Base-by-base conservation (phyloP, 768 basidiomycete species). In the Wakefieldia striispora region DNA sequence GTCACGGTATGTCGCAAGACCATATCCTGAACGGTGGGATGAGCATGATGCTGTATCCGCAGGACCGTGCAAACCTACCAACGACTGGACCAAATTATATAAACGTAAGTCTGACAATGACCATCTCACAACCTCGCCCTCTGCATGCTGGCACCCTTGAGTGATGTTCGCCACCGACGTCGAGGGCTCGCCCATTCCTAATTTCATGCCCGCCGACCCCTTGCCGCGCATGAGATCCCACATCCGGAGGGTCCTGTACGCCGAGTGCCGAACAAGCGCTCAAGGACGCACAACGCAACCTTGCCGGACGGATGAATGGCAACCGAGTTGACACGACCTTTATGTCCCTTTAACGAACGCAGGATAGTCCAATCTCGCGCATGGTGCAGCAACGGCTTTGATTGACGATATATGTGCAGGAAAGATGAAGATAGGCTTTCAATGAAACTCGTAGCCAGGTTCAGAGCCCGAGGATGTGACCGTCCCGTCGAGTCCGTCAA, bases 191-290 rank as follows among this genome's bases (percentile, higher is more conserved):
- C 94, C 94, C 72, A 86, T 88, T 19, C 91, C 91, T 6, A 99
- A 68, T 64, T 95, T 94, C 40, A 82, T 87, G 66, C 93, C 92
- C 7, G 91, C 92, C 11, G 82, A 82, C 4, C 91, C 91, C 66
- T 88, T 87, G 0, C 95, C 95, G 39, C 95, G 75, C 91, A 97
- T 95, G 42, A 99, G 73, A 74, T 99, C 97, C 97, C 97, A 99
- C 95, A 99, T 97, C 37, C 94, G 80, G 50, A 98, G 57, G 3
- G 89, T 91, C 55, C 80, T 77, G 61, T 98, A 60, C 84, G 86
- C 7, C 97, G n/a, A n/a, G n/a, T n/a, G n/a, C n/a, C n/a, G n/a
- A n/a, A n/a, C n/a, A n/a, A n/a, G n/a, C n/a, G n/a, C n/a, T n/a
- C n/a, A n/a, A n/a, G 95, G 0, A 97, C 93, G 53, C 86, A 91